Evolutionary conservation across 2,329 filamentous ascomycete genomes (phyloP), one percentile per base, ranked within the genome.

Genomic region (Talaromyces funiculosus): DNA sequence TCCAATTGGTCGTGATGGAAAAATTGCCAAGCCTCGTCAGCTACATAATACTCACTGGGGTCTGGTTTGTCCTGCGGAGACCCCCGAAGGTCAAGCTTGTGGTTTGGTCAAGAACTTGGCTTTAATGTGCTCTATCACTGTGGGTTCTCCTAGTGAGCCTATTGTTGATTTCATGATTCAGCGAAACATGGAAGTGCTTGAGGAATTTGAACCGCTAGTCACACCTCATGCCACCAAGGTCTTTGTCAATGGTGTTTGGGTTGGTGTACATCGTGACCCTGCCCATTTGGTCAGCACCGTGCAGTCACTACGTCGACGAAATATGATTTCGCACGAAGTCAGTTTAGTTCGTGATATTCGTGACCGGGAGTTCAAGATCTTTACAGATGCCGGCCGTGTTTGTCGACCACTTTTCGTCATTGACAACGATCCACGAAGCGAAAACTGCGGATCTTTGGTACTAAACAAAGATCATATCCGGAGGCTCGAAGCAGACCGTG

Each of bases 41-140:
- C 83, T 99, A 65, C 94, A 99, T 81, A 97, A 97, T 76, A 97
- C 93, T 6, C 94, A 99, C 73, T 99, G 94, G 94, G 94, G 94
- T 64, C 80, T 97, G 68, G 93, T 99, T 18, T 99, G 94, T 75
- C 94, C 94, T 31, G 93, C 94, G 31, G 94, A 99, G 75, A 99
- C 94, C 16, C 94, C 94, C 24, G 94, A 99, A 84, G 94, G 94
- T 65, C 94, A 99, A 75, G 94, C 94, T 76, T 99, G 94, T 80
- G 94, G 94, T 78, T 81, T 99, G 65, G 94, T 99, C 76, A 99
- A 99, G 82, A 99, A 99, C 71, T 72, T 99, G 72, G 92, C 94
- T 5, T 82, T 99, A 57, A 97, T 99, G 93, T 97, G 94, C 72
- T 97, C 96, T 69, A 92, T 99, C 71, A 97, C 92, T 69, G 92